Percentiles rank a stretch among this genome's conserved stretches.
phyloP scores from a whole-genome alignment of 2,329 filamentous ascomycete genomes.

The Talaromyces sp. region DNA sequence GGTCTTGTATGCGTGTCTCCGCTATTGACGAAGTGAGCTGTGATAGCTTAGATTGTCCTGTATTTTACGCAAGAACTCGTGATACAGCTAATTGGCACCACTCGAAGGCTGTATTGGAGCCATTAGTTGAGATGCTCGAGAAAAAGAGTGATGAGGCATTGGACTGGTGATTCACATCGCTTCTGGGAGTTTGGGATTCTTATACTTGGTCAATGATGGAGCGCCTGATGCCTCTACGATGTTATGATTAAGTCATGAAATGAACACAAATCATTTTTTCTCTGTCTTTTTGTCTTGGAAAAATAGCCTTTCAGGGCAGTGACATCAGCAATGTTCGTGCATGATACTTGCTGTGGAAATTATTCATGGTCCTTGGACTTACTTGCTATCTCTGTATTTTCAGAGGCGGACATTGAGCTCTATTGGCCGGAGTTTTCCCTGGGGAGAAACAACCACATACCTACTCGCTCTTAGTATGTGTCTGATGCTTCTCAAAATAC shows the following conservation, averaged over 20 bases:
- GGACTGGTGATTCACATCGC: conserved; percentile 38
- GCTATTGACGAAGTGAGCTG: conserved; percentile 79
- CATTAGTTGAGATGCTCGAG: conserved; percentile 42
- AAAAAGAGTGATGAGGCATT: conserved; percentile 35
- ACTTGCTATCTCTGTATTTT: too few species aligned
- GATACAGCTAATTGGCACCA: conserved; percentile 41
- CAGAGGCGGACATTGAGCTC: too few species aligned
- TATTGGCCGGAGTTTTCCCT: too few species aligned
- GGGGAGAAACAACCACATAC: too few species aligned
- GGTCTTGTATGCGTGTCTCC: conserved; percentile 74
- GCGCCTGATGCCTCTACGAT: neutral
- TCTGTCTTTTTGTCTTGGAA: too few species aligned
- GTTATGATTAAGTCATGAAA: neutral
- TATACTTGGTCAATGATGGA: neutral
- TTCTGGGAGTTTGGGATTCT: neutral
- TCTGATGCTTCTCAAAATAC: too few species aligned
- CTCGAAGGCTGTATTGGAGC: conserved; percentile 38
- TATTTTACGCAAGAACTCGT: conserved; percentile 69
- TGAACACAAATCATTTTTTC: neutral
- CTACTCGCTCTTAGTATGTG: too few species aligned
- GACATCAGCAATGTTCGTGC: too few species aligned
- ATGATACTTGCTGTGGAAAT: too few species aligned
- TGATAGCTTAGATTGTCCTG: conserved; percentile 88
- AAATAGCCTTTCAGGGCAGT: too few species aligned
- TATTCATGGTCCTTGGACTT: too few species aligned